Evolutionary conservation across 2,329 filamentous ascomycete genomes (phyloP).

Genomic region (Pseudodiploospora longispora): DNA sequence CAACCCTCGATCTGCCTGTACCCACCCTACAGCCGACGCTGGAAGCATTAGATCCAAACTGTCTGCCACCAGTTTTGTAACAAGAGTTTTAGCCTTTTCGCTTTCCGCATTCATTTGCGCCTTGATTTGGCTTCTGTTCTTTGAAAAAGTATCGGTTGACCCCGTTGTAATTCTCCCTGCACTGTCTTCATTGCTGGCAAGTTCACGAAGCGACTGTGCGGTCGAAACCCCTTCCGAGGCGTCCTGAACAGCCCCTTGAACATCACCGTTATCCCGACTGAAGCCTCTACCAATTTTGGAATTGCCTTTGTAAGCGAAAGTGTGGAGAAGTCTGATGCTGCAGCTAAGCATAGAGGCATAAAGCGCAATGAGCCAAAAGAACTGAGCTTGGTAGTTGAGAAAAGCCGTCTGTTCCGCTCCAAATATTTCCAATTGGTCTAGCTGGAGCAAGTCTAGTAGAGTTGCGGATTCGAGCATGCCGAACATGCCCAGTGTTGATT

Average conservation of each 20-base stretch:
- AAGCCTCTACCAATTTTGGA: constrained; percentile 22
- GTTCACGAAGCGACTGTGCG: constrained; percentile 1
- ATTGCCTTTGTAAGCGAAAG: constrained; percentile 27
- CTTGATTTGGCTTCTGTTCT: constrained; percentile 23
- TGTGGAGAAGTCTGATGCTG: constrained; percentile 31
- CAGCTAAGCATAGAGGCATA: constrained; percentile 39
- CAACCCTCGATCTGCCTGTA: constrained; percentile 39
- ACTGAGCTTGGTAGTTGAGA: constrained; percentile 53
- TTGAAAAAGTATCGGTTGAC: constrained; percentile 13
- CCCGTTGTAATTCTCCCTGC: constrained; percentile 7
- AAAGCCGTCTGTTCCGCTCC: constrained; percentile 36
- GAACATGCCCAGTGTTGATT: constrained; percentile 57
- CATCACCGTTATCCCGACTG: constrained; percentile 1
- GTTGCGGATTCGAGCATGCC: constrained; percentile 58
- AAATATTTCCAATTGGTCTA: constrained; percentile 43
- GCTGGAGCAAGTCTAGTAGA: constrained; percentile 43
- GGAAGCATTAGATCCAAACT: constrained; percentile 56
- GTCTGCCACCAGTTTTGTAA: constrained; percentile 46
- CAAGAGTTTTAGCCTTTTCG: constrained; percentile 25
- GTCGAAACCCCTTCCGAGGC: too few relatives aligned
- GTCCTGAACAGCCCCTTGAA: too few relatives aligned
- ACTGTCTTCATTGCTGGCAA: constrained; percentile 10
- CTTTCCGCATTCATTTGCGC: constrained; percentile 16
- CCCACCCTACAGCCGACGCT: constrained; percentile 52
- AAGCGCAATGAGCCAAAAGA: constrained; percentile 62